Evolutionary conservation across 345 rosid species (phyloP).

Genomic region (Fremontodendron californicum): DNA sequence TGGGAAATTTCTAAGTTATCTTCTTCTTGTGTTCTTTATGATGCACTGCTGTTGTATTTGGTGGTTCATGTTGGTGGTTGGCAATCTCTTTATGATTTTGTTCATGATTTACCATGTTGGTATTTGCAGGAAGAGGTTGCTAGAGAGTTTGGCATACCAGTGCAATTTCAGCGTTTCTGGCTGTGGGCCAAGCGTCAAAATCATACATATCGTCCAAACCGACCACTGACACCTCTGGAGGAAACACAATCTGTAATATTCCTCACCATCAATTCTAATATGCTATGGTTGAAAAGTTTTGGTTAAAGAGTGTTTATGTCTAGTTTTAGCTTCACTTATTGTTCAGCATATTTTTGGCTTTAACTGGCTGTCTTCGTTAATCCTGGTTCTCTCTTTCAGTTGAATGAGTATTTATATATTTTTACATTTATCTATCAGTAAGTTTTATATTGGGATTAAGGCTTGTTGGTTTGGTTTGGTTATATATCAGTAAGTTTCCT

Average conservation of each 20-base stretch:
- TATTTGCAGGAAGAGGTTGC: slow-evolving; percentile 93
- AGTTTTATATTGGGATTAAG: too few species aligned
- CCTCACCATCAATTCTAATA: slow-evolving; percentile 4
- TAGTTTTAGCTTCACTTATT: not conserved
- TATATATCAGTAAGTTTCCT: not conserved
- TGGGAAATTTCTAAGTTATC: not conserved
- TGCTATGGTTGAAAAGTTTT: not conserved
- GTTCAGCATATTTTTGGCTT: not conserved
- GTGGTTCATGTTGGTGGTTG: not conserved
- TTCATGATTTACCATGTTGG: not conserved
- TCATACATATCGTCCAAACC: slow-evolving; percentile 87
- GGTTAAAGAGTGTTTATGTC: not conserved
- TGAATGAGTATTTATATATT: not conserved
- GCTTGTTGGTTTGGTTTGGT: too few species aligned
- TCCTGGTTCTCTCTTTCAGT: too few species aligned
- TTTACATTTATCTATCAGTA: too few species aligned
- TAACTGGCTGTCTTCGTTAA: not conserved
- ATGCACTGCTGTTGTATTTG: not conserved
- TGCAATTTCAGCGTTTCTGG: slow-evolving; percentile 90
- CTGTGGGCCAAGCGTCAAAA: slow-evolving; percentile 95
- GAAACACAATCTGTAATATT: slow-evolving; percentile 69
- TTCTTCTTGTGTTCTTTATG: not conserved
- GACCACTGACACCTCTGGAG: slow-evolving; percentile 70
- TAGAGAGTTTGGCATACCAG: slow-evolving; percentile 78
- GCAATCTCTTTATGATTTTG: too few species aligned